Base-by-base conservation (phyloP, 352 stramenopile species). In the Bremia lactucae region DNA sequence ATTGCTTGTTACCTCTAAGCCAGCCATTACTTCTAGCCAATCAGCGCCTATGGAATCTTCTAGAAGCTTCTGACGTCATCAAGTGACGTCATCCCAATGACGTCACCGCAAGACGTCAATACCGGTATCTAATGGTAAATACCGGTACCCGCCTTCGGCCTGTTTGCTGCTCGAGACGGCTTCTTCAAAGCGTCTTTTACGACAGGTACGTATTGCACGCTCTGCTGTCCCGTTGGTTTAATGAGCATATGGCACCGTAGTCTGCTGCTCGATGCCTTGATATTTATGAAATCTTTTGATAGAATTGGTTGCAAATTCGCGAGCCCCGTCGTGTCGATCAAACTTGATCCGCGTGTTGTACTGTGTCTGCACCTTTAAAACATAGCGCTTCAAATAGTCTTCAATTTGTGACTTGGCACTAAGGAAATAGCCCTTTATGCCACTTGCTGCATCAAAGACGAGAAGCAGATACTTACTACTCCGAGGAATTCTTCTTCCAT, bases 141-240 rank as follows among this genome's bases (percentile, higher is more conserved):
- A n/a, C n/a, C n/a, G n/a, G n/a, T n/a, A n/a, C n/a, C n/a, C n/a
- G n/a, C n/a, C n/a, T n/a, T n/a, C n/a, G n/a, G n/a, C n/a, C n/a
- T n/a, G n/a, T n/a, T n/a, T n/a, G n/a, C n/a, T n/a, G n/a, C n/a
- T n/a, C n/a, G n/a, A n/a, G n/a, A n/a, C n/a, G n/a, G n/a, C n/a
- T n/a, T n/a, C n/a, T n/a, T n/a, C n/a, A n/a, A n/a, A n/a, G n/a
- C n/a, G n/a, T n/a, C n/a, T n/a, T n/a, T n/a, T n/a, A n/a, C n/a
- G n/a, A n/a, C n/a, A n/a, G n/a, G n/a, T n/a, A n/a, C n/a, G 33
- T 15, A 28, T 48, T 16, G 42, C 43, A 0, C 42, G 28, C 18
- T 59, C 50, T 8, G 49, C 23, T 2, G 46, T 54, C 10, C 19
- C 46, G 20, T 48, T 54, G 2, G 36, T 54, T 29, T 54, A 19